Conservation (phyloP, 352 stramenopile species). For the Elongisporangium undulatum region DNA sequence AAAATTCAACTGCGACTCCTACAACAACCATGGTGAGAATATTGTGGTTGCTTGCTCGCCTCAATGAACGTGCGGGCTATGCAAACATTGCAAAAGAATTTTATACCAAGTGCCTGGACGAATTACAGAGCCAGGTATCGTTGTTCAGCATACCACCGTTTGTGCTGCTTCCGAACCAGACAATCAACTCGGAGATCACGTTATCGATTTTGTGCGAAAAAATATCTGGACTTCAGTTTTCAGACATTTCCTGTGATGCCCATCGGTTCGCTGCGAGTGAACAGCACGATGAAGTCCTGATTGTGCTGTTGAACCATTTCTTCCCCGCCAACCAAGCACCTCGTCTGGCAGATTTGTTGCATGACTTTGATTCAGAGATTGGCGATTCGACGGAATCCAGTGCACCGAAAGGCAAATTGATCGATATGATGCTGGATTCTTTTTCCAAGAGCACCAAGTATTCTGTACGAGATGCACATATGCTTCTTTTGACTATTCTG, state of each 20-base stretch:
- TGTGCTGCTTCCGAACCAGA: conserved; percentile 45
- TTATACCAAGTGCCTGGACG: conserved; percentile 48
- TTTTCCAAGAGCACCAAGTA: conserved; percentile 30
- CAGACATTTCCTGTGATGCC: conserved; percentile 52
- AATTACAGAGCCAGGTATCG: conserved; percentile 6
- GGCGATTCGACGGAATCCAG: conserved; percentile 8
- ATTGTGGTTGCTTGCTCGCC: conserved; percentile 52
- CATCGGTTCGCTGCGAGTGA: conserved; percentile 26
- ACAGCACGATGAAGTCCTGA: conserved; percentile 35
- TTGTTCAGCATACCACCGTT: not conserved
- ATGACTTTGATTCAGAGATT: conserved; percentile 40
- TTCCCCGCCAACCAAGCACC: conserved; percentile 41
- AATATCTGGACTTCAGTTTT: conserved; percentile 44
- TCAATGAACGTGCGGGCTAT: conserved; percentile 41
- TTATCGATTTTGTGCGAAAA: conserved; percentile 36
- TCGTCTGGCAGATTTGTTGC: conserved; percentile 46
- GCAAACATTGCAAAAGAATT: conserved; percentile 42
- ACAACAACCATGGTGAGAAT: conserved; percentile 22
- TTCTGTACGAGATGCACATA: conserved; percentile 17
- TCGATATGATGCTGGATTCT: conserved; percentile 39
- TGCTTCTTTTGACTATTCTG: conserved; percentile 36
- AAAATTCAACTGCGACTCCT: not conserved
- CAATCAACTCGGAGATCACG: conserved; percentile 28
- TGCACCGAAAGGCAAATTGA: conserved; percentile 8
- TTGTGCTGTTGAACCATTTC: conserved; percentile 39